Evolutionary conservation across 73 alveolate genomes (phyloP).

Genomic region (Tetrahymena elliotti): DNA sequence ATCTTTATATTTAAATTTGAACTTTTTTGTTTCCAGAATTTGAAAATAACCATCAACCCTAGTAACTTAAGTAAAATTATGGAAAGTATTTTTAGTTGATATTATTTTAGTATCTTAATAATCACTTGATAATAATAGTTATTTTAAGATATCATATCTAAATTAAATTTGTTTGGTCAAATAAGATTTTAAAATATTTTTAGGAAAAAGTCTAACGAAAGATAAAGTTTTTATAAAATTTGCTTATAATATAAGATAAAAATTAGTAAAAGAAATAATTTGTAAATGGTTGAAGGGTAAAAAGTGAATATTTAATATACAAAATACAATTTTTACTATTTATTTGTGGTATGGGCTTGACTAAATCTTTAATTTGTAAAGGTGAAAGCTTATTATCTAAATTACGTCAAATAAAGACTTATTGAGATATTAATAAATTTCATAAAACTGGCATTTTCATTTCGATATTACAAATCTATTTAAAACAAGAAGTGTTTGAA

Average conservation of each 20-base stretch:
- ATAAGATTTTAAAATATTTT: no score
- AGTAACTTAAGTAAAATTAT: background rate
- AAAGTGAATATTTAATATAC: background rate
- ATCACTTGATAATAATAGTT: no score
- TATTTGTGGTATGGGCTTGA: background rate
- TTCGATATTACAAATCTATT: background rate
- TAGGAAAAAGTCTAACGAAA: no score
- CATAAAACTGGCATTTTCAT: background rate
- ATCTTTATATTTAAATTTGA: no score
- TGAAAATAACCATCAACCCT: background rate
- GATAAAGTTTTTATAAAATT: no score
- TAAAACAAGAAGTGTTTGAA: background rate
- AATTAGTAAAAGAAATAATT: background rate
- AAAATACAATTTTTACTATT: no score
- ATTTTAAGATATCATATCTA: no score
- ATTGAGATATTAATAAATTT: background rate
- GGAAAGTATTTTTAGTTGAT: background rate
- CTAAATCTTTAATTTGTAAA: background rate
- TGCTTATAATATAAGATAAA: background rate
- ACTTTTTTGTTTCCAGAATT: background rate
- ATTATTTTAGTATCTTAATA: background rate
- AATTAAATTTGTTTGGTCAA: no score
- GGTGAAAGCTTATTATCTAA: background rate
- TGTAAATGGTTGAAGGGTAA: background rate
- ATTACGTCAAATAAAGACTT: background rate